phyloP scores from a whole-genome alignment of 164 flowering plant species.

The Sextonia rubra region DNA sequence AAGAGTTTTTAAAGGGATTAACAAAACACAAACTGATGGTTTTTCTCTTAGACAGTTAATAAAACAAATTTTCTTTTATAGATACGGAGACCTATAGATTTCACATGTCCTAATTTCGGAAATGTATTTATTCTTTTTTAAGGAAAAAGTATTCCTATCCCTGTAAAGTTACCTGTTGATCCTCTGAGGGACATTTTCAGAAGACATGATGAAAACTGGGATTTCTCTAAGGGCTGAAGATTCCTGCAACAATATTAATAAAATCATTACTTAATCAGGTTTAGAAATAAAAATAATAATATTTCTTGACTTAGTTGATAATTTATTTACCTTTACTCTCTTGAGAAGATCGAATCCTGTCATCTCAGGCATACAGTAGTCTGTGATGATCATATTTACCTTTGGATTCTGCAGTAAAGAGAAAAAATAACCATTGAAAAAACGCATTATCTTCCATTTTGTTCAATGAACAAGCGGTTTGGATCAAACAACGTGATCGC shows the following conservation, averaged over 20 bases:
- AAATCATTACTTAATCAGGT: neutral
- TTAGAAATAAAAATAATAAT: neutral
- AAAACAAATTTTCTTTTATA: neutral
- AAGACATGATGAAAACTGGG: conserved; percentile 74
- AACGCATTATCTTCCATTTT: too few species aligned
- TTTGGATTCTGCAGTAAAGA: conserved; percentile 32
- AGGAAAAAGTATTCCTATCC: too few species aligned
- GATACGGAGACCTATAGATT: too few species aligned
- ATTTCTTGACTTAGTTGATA: too few species aligned
- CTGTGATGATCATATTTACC: conserved; percentile 70
- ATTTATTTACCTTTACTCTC: conserved; percentile 55
- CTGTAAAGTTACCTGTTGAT: conserved; percentile 40
- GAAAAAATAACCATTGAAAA: neutral
- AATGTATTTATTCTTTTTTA: too few species aligned
- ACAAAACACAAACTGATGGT: too few species aligned
- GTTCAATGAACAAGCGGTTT: too few species aligned
- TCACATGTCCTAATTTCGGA: too few species aligned
- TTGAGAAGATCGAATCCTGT: conserved; percentile 77
- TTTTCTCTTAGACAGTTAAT: too few species aligned
- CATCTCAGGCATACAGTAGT: conserved; percentile 91
- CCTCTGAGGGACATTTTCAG: conserved; percentile 65
- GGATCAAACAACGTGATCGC: too few species aligned
- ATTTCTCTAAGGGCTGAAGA: conserved; percentile 52
- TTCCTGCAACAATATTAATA: conserved; percentile 30
- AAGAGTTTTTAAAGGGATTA: too few species aligned